Conservation (phyloP, 768 basidiomycete genomes). For the Infundibulicybe gibba region DNA sequence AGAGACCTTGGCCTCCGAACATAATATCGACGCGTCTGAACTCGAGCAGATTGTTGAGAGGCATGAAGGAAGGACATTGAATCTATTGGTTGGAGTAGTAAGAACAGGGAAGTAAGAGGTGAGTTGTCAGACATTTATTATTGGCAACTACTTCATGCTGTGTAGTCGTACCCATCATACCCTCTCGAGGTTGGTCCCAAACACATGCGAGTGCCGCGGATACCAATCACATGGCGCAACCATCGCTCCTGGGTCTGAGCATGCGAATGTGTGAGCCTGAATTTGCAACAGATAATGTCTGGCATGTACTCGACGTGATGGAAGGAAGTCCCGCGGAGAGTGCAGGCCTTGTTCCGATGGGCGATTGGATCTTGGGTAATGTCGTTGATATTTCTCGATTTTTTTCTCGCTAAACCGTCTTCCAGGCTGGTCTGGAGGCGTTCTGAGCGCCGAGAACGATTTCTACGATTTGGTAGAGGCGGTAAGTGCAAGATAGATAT, state of each 20-base stretch:
- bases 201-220: conserved; percentile 34
- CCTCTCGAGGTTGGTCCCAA: conserved; percentile 82
- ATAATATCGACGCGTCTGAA: conserved; percentile 61
- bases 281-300: conserved; percentile 86
- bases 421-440: conserved; percentile 94
- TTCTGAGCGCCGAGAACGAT: conserved; percentile 86
- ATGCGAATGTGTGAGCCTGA: conserved; percentile 93
- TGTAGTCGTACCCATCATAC: conserved; percentile 78
- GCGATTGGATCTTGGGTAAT: conserved; percentile 47
- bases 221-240: conserved; percentile 49
- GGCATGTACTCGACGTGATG: conserved; percentile 96
- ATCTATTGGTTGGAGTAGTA: conserved; percentile 85
- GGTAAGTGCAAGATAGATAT: conserved; percentile 38
- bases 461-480: conserved; percentile 96
- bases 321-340: conserved; percentile 97
- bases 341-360: conserved; percentile 93
- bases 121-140: conserved; percentile 12
- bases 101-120: conserved; percentile 72
- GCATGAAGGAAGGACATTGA: conserved; percentile 68
- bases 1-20: conserved; percentile 46
- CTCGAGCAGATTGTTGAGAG: conserved; percentile 80
- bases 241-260: conserved; percentile 90
- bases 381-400: not conserved
- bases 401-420: conserved; percentile 30
- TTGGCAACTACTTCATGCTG: conserved; percentile 2